Evolutionary conservation across 2,329 filamentous ascomycete species (phyloP).

Genomic region (Dendrostoma leiphaemia): DNA sequence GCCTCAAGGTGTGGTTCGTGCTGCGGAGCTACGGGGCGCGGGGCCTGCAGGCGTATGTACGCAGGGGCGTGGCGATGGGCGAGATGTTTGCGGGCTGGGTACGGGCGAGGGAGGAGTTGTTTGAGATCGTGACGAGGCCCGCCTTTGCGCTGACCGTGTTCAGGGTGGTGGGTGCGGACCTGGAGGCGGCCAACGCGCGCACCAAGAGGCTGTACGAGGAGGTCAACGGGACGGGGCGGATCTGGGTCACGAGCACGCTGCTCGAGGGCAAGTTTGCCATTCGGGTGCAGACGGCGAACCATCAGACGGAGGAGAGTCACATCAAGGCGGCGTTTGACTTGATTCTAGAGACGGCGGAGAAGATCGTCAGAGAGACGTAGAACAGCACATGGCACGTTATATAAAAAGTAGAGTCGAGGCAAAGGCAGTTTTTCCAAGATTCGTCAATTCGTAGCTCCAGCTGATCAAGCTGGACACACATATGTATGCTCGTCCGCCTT

Average conservation of each 20-base stretch:
- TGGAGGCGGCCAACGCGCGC: conserved; percentile 59
- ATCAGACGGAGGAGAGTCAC: conserved; percentile 68
- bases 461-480: too few relatives aligned
- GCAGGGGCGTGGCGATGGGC: conserved; percentile 66
- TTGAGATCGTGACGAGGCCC: conserved; percentile 71
- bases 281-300: conserved; percentile 73
- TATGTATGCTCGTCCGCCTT: too few relatives aligned
- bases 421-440: too few relatives aligned
- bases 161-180: conserved; percentile 46
- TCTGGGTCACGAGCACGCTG: conserved; percentile 77
- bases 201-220: conserved; percentile 75
- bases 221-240: conserved; percentile 71
- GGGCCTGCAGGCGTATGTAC: conserved; percentile 73
- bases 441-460: too few relatives aligned
- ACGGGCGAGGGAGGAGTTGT: conserved; percentile 61
- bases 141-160: conserved; percentile 79
- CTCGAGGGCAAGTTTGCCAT: conserved; percentile 75
- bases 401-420: background rate
- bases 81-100: conserved; percentile 66
- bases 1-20: conserved; percentile 94
- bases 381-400: background rate
- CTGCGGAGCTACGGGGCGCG: conserved; percentile 71
- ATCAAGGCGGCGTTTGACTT: conserved; percentile 72
- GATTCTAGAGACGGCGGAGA: conserved; percentile 63
- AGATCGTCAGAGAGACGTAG: conserved; percentile 36